Base-by-base conservation (phyloP, 768 basidiomycete genomes). In the Pilatotrama ljubarskyi region DNA sequence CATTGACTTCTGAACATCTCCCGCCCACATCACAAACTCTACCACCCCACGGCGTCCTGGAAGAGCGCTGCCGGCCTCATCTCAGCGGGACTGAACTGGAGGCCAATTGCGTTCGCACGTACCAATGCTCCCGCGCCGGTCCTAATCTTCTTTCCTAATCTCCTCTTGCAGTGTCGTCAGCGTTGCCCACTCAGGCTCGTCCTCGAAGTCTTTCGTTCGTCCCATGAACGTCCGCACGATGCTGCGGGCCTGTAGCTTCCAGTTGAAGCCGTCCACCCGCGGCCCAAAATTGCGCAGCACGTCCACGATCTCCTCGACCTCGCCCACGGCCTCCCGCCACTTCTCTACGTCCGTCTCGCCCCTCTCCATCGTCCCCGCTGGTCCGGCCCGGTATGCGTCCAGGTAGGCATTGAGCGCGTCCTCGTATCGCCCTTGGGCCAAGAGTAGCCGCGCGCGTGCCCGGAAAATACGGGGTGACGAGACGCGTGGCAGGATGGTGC, bases 191-290 rank as follows among this genome's bases (percentile, higher is more conserved):
- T 93, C 94, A 4, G 86, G 82, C 71, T 97, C 91, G 51, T 95
- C 95, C 72, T 89, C 91, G 64, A 95, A 98, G 58, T 77, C 91
- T 73, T 79, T 87, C 59, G 91, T 93, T 60, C 91, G 79, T 7
- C 91, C 95, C 75, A 92, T 82, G 74, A 98, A 98, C 51, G 87
- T 90, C 74, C 95, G 80, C 59, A 98, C 82, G 57, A 98, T 79
- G 61, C 93, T 95, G 54, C 89, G 82, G 43, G 86, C 92, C 74
- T 96, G 93, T 67, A 91, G 82, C 72, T 80, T 83, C 97, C 97
- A 98, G 63, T 86, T 88, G 58, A 70, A 73, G 54, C 78, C 75
- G 53, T 72, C 80, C 38, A 82, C 82, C 54, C 82, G 79, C 49
- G 91, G 87, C 2, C 96, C 95, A 64, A 95, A 85, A 72, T 93